phyloP scores from a whole-genome alignment of 2,329 filamentous ascomycete species.

The Aspergillus ibericus region DNA sequence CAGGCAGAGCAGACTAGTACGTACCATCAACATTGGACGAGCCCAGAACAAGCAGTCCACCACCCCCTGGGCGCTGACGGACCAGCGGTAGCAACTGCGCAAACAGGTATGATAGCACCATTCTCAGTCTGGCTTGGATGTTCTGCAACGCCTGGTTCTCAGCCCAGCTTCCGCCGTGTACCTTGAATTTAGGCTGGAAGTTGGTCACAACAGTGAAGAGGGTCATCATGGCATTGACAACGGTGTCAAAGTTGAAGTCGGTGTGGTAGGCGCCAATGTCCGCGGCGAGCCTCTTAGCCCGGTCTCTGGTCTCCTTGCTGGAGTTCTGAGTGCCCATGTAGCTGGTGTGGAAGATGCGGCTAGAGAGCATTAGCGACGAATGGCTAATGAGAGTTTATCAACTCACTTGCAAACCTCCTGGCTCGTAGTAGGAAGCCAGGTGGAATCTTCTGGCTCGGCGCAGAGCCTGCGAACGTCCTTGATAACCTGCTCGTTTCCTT shows the following conservation, averaged over 20 bases:
- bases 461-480: constrained; percentile 54
- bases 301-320: constrained; percentile 64
- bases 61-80: constrained; percentile 57
- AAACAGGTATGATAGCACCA: constrained; percentile 66
- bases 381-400: background rate
- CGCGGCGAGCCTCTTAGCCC: constrained; percentile 60
- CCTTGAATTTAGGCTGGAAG: constrained; percentile 63
- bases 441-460: constrained; percentile 48
- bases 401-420: constrained; percentile 57
- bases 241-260: constrained; percentile 71
- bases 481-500: constrained; percentile 52
- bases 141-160: constrained; percentile 69
- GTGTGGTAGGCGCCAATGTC: constrained; percentile 72
- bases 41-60: constrained; percentile 64
- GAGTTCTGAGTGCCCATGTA: constrained; percentile 73
- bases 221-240: constrained; percentile 60
- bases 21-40: constrained; percentile 62
- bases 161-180: constrained; percentile 61
- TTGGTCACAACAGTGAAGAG: constrained; percentile 59
- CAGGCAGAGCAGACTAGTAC: background rate
- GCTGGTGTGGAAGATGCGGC: constrained; percentile 60
- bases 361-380: constrained; percentile 8
- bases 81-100: constrained; percentile 63
- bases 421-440: constrained; percentile 56
- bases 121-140: constrained; percentile 65